Base-by-base conservation (phyloP, 2,329 filamentous ascomycete species). In the Hymenoscyphus salicellus region DNA sequence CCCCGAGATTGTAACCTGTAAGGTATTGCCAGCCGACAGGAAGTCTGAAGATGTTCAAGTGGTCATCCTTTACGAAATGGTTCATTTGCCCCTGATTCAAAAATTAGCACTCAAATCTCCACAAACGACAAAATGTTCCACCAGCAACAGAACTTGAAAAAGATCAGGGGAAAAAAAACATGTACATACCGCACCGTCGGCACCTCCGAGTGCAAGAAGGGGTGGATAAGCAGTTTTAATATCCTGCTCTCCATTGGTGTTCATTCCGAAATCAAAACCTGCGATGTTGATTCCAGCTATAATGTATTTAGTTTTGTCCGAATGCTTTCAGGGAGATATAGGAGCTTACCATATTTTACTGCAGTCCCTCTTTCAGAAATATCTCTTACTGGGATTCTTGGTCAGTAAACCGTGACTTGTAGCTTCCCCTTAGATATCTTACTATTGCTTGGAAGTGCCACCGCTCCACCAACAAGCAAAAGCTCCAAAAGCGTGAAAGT, bases 21-120 rank as follows among this genome's bases (percentile, higher is more conserved):
- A 88, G 79, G 69, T 81, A 87, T 69, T 88, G 85, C 86, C 86
- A 88, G 17, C 79, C 78, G 0, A 85, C 80, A 0, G 84, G 84
- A 10, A 89, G 77, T 41, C 85, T 81, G 74, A 86, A 83, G 46
- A 84, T 76, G 71, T 86, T 87, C 62, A 87, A 76, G 59, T 79
- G 77, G 70, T 84, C 80, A 55, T 83, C 79, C 14, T 78, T 78
- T 61, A 81, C 77, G 43, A 72, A 73, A 58, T 73, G 72, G 8
- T 56, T 5, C 68, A 73, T 72, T 61, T 73, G 71, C 1, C 63
- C 68, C 14, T 38, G 14, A 14, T 38, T 14, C 5, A 32, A 14
- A 38, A 38, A 14, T 38, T 11, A 38, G 36, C 14, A 64, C 55
- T 0, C 76, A 75, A 66, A 78, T 76, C 5, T 5, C 11, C 14